These are phyloP conservation scores for Nemania sp. DNA, from an alignment of 2,329 filamentous ascomycete species.

Conservation along the genomic window DNA sequence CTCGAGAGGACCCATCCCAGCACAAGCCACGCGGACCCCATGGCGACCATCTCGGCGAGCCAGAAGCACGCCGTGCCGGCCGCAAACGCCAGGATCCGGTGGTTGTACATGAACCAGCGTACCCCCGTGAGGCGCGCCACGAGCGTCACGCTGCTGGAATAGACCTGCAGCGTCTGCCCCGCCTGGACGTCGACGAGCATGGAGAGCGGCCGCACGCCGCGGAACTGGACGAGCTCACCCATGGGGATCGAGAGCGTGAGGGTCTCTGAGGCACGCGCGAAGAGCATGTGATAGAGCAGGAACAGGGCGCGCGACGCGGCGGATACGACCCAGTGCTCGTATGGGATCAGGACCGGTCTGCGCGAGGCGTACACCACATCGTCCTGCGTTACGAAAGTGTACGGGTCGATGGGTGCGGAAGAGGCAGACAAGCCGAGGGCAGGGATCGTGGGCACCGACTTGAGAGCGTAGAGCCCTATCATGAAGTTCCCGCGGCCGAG, in stretches of 20 bases:
- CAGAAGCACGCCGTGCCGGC: conserved; percentile 76
- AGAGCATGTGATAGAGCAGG: conserved; percentile 71
- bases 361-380: conserved; percentile 65
- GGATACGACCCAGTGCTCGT: conserved; percentile 72
- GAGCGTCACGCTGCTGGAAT: conserved; percentile 69
- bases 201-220: conserved; percentile 49
- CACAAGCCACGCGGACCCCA: conserved; percentile 66
- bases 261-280: conserved; percentile 65
- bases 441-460: conserved; percentile 45
- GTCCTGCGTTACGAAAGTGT: conserved; percentile 44
- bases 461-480: conserved; percentile 76
- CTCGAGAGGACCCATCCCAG: conserved; percentile 47
- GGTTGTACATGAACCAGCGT: conserved; percentile 84
- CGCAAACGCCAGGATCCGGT: conserved; percentile 71
- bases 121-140: conserved; percentile 77
- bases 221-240: conserved; percentile 74
- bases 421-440: conserved; percentile 32
- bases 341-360: conserved; percentile 79
- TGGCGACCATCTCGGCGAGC: conserved; percentile 71
- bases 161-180: conserved; percentile 74
- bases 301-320: conserved; percentile 63
- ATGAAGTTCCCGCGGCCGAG: conserved; percentile 88
- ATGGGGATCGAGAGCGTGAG: conserved; percentile 69
- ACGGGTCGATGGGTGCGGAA: conserved; percentile 26
- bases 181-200: conserved; percentile 70